Evolutionary conservation across 2,329 filamentous ascomycete species (phyloP), one percentile per base, ranked within the genome.

Genomic region (Cercospora beticola): DNA sequence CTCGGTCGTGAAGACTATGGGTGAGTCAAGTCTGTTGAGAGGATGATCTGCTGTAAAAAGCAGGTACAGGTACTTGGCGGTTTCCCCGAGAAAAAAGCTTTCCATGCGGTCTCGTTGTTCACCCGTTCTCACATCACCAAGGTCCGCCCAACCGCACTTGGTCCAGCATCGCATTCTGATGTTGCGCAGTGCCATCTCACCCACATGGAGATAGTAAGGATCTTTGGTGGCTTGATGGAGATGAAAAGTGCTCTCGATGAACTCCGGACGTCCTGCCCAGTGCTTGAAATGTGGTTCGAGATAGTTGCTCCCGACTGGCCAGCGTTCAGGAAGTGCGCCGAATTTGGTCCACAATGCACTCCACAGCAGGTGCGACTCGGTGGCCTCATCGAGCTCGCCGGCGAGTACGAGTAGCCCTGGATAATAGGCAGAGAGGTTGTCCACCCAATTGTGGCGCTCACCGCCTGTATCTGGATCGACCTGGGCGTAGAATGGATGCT

Each of bases 11-110:
- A 99, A 98, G 14, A 99, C 94, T 78, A 91, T 96, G 0, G 94
- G 89, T 0, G 90, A 89, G 79, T 98, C 95, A 46, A 96, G 82
- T 21, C 88, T 89, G 79, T 98, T 98, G 52, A 99, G 82, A 0
- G 94, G 93, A 80, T 98, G 95, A 14, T 89, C 86, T 4, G 89
- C 86, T 72, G 97, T 92, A 79, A 96, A 98, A 2, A 98, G 87
- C 65, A 99, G 83, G 78, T 96, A 98, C 71, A 99, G 84, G 79
- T 99, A 99, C 80, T 98, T 97, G 56, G 93, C 90, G 1, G 95
- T 99, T 81, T 99, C 95, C 14, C 95, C 94, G 0, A 99, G 85
- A 76, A 98, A 98, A 84, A 98, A 99, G 78, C 94, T 98, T 81
- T 99, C 95, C 95, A 98, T 98, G 36, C 95, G 90, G 78, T 99